These are phyloP conservation scores for Acacia confusa DNA, from an alignment of 306 rosid genomes.

Conservation along the genomic window DNA sequence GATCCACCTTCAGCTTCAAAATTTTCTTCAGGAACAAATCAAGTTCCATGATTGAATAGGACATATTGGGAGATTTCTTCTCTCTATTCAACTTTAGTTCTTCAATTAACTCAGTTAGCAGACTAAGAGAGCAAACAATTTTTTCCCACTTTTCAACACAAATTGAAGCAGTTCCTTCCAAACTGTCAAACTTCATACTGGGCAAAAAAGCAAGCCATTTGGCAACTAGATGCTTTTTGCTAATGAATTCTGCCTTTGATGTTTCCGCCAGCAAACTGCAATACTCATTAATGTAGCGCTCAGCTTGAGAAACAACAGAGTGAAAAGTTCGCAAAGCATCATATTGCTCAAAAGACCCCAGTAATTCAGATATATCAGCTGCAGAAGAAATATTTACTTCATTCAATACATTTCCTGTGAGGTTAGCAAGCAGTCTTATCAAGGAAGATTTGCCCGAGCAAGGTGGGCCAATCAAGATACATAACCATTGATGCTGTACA, in stretches of 20 bases:
- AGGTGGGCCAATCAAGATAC: slow-evolving; percentile 83
- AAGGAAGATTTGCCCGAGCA: slow-evolving; percentile 88
- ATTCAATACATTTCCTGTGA: slow-evolving; percentile 79
- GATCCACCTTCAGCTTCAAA: slow-evolving; percentile 60
- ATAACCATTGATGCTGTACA: slow-evolving; percentile 82
- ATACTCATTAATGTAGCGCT: slow-evolving; percentile 59
- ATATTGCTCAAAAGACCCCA: slow-evolving; percentile 95
- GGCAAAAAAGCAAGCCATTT: slow-evolving; percentile 62
- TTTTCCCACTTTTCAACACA: slow-evolving; percentile 50
- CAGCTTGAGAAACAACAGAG: slow-evolving; percentile 54
- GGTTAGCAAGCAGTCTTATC: slow-evolving; percentile 78
- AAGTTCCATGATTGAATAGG: slow-evolving; percentile 55
- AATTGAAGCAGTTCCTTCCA: slow-evolving; percentile 40
- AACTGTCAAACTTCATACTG: slow-evolving; percentile 36
- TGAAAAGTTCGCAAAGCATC: slow-evolving; percentile 66
- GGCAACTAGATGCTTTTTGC: slow-evolving; percentile 40
- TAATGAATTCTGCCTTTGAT: slow-evolving; percentile 35
- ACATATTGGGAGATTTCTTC: slow-evolving; percentile 30
- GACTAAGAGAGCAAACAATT: slow-evolving; percentile 48
- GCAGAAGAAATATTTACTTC: slow-evolving; percentile 90
- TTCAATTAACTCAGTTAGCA: slow-evolving; percentile 56
- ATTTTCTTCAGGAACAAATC: slow-evolving; percentile 51
- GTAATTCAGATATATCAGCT: slow-evolving; percentile 89
- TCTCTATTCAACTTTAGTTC: slow-evolving; percentile 49
- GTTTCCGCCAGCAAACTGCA: slow-evolving; percentile 48